These are phyloP conservation scores for Thelephora terrestris DNA, from an alignment of 1,284 basidiomycete species.

Conservation along the genomic window DNA sequence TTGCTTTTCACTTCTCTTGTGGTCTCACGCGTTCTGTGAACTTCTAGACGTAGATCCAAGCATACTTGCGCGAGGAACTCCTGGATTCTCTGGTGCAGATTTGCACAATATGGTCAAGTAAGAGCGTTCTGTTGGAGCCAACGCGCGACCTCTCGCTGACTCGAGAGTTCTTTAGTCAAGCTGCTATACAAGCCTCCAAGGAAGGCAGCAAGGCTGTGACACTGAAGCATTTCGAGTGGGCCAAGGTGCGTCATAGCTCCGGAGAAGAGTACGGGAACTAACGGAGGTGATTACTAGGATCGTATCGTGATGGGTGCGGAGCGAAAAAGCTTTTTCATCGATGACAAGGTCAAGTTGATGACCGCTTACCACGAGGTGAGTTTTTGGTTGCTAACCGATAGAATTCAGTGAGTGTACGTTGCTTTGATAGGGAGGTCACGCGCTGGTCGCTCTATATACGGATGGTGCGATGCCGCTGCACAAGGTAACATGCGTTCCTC, in stretches of 20 bases:
- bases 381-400: conserved; percentile 1
- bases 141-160: background rate
- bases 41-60: conserved; percentile 65
- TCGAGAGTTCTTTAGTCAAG: conserved; percentile 41
- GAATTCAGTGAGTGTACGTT: background rate
- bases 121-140: conserved; percentile 18
- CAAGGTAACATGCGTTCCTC: conserved; percentile 92
- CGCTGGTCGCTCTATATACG: conserved; percentile 84
- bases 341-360: conserved; percentile 73
- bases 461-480: conserved; percentile 91
- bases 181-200: conserved; percentile 86
- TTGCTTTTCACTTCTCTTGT: background rate
- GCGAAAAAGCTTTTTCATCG: conserved; percentile 79
- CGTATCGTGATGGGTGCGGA: conserved; percentile 94
- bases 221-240: conserved; percentile 92
- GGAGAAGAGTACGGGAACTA: background rate
- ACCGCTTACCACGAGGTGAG: conserved; percentile 90
- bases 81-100: conserved; percentile 89
- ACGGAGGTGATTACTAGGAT: conserved; percentile 40
- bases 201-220: conserved; percentile 65
- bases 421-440: conserved; percentile 71
- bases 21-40: background rate
- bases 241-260: conserved; percentile 48
- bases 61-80: conserved; percentile 82
- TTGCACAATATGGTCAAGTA: conserved; percentile 90